Conservation (phyloP, 345 rosid genomes). For the Lepidium sativum region DNA sequence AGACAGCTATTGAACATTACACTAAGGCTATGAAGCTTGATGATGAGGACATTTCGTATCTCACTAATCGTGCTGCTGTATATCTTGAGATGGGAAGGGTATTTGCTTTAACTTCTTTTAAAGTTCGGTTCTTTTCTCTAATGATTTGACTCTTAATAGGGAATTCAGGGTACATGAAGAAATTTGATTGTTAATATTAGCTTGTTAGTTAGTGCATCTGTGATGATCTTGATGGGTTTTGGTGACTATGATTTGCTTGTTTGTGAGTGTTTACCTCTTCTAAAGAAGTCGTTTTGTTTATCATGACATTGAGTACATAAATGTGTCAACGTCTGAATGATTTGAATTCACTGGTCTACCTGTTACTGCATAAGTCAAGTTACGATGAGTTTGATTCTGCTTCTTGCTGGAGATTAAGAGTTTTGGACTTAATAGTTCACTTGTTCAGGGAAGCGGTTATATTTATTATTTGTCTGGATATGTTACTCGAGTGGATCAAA, state of each 20-base stretch:
- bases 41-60: conserved; percentile 76
- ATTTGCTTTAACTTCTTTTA: neutral
- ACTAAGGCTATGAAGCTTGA: conserved; percentile 76
- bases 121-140: neutral
- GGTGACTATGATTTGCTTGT: neutral
- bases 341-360: neutral
- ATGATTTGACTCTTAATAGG: neutral
- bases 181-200: neutral
- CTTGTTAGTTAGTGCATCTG: neutral
- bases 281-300: neutral
- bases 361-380: neutral
- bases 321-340: neutral
- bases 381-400: no score
- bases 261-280: neutral
- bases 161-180: neutral
- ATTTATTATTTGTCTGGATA: no score
- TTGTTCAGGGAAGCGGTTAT: no score
- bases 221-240: neutral
- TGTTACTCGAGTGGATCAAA: no score
- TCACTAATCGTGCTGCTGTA: conserved; percentile 91
- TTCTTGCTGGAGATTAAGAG: no score
- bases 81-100: conserved; percentile 90
- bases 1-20: conserved; percentile 68
- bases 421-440: no score
- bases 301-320: neutral